phyloP scores from a whole-genome alignment of 2,329 filamentous ascomycete genomes.

The Anthostomella pinea region DNA sequence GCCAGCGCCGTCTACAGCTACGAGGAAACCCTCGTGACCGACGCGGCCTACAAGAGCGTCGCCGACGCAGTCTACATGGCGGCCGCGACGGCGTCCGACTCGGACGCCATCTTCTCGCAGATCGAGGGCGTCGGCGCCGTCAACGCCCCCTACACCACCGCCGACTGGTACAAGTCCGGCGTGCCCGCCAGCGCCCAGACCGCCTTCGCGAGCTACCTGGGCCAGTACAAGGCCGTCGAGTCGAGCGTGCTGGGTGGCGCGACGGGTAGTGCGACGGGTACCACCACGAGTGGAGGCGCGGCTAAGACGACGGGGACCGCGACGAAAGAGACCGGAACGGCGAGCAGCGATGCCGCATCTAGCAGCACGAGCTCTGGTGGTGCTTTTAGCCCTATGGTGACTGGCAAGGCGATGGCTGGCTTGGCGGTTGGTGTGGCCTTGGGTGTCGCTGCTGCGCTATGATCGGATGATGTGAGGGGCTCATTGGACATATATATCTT shows the following conservation, averaged over 20 bases:
- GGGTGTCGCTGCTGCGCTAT: constrained; percentile 6
- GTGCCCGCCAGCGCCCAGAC: constrained; percentile 6
- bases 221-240: constrained; percentile 3
- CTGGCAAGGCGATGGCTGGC: constrained; percentile 6
- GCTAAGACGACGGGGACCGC: neutral
- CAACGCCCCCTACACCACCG: constrained; percentile 7
- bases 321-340: neutral
- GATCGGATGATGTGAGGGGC: neutral
- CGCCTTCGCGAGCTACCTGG: constrained; percentile 4
- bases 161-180: constrained; percentile 8
- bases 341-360: neutral
- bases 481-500: too few species aligned
- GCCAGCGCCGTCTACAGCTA: constrained; percentile 9
- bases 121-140: neutral
- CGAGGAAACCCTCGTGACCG: neutral
- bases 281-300: neutral
- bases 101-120: neutral
- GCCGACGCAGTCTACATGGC: constrained; percentile 5
- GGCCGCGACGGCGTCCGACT: constrained; percentile 1
- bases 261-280: constrained; percentile 1
- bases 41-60: constrained; percentile 4
- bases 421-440: constrained; percentile 9
- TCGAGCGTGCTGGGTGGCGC: constrained; percentile 6
- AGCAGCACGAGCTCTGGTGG: constrained; percentile 1
- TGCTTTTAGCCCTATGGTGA: constrained; percentile 1